A percentile compares a stretch with the other conserved stretches of the same genome.
Evolutionary conservation across 2,329 filamentous ascomycete genomes (phyloP).

Genomic region (Raffaelea arxii): DNA sequence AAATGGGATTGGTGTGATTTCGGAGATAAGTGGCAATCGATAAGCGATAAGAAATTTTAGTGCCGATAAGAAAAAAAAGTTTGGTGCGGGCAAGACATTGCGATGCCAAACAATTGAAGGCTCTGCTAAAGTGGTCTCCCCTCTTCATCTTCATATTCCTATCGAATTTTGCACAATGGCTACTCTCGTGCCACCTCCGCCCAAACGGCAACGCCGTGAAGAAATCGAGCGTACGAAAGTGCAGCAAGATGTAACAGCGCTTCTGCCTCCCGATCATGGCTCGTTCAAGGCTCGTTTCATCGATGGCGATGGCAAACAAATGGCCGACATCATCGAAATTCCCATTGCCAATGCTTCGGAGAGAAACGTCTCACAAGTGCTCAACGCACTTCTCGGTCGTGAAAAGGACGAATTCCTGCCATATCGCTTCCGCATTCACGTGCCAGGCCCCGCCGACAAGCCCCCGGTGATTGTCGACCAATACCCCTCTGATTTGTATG

Average conservation of each 20-base stretch:
- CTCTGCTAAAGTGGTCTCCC: background rate
- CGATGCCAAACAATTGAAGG: background rate
- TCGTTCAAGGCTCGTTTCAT: slow-evolving; percentile 81
- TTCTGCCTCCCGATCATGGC: slow-evolving; percentile 59
- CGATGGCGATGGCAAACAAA: slow-evolving; percentile 65
- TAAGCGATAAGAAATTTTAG: no score
- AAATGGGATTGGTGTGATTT: no score
- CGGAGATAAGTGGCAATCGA: no score
- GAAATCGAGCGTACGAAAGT: slow-evolving; percentile 58
- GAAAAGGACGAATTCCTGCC: slow-evolving; percentile 51
- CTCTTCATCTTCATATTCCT: no score
- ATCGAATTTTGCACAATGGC: no score
- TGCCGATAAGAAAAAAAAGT: background rate
- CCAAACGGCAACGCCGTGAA: slow-evolving; percentile 74
- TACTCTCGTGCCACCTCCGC: slow-evolving; percentile 24
- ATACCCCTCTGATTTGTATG: slow-evolving; percentile 45
- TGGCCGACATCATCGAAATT: slow-evolving; percentile 61
- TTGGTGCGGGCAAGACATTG: no score
- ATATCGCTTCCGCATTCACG: slow-evolving; percentile 51
- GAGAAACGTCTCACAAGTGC: slow-evolving; percentile 77
- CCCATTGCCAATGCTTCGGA: slow-evolving; percentile 77
- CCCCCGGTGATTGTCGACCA: slow-evolving; percentile 38
- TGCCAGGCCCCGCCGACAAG: slow-evolving; percentile 42
- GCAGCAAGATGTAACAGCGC: slow-evolving; percentile 65
- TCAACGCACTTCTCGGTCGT: slow-evolving; percentile 72